phyloP scores from a whole-genome alignment of 2,329 filamentous ascomycete species.

The Aspergillus ochraceoroseus region DNA sequence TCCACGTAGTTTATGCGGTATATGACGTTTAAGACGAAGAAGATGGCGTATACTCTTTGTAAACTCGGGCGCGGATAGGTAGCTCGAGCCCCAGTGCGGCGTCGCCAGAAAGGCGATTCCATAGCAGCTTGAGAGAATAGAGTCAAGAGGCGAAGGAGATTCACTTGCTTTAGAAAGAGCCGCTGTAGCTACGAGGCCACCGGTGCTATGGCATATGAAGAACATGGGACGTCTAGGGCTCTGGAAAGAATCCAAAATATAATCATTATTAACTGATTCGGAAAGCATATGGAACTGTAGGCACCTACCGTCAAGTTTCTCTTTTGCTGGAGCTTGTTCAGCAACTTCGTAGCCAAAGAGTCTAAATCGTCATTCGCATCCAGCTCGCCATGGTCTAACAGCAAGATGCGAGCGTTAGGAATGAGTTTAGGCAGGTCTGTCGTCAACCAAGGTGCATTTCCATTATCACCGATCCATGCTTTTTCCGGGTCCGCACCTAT shows the following conservation, averaged over 20 bases:
- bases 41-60: conserved; percentile 51
- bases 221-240: conserved; percentile 49
- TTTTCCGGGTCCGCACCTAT: conserved; percentile 32
- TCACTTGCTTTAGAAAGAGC: conserved; percentile 44
- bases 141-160: conserved; percentile 24
- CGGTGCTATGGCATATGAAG: conserved; percentile 59
- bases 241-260: conserved; percentile 11
- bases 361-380: conserved; percentile 27
- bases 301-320: conserved; percentile 22
- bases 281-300: not conserved
- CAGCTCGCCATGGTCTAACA: conserved; percentile 29
- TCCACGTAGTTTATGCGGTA: conserved; percentile 50
- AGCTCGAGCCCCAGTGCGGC: conserved; percentile 60
- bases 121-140: conserved; percentile 54
- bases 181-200: conserved; percentile 57
- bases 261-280: not conserved
- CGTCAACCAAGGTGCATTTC: conserved; percentile 26
- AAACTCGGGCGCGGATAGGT: conserved; percentile 56
- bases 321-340: conserved; percentile 24
- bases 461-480: conserved; percentile 26
- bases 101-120: conserved; percentile 59
- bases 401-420: conserved; percentile 26
- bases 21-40: conserved; percentile 49
- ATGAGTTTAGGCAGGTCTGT: conserved; percentile 22
- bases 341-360: conserved; percentile 23